Conservation (phyloP, 164 flowering plant species). For the Umbellularia californica region DNA sequence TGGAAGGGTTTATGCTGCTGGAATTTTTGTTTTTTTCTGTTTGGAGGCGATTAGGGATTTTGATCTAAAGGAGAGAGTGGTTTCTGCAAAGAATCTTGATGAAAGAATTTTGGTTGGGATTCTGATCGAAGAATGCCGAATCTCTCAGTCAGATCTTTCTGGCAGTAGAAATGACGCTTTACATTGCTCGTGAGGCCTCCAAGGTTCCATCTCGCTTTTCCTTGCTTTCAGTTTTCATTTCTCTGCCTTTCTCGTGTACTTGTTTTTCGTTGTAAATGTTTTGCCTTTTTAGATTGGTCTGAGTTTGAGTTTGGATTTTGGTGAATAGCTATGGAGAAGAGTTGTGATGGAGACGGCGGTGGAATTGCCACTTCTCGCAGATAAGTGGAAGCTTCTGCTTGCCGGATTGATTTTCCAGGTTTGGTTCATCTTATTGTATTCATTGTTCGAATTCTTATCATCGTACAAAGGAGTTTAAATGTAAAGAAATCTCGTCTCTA, state of each 20-base stretch:
- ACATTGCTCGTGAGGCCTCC: conserved; percentile 90
- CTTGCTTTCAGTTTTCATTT: conserved; percentile 1
- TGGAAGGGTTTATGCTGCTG: neutral
- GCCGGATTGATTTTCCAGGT: conserved; percentile 88
- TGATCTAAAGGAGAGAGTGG: neutral
- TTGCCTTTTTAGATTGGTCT: conserved; percentile 5
- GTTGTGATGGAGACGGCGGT: conserved; percentile 60
- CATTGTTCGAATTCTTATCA: neutral
- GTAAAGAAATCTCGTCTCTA: no score
- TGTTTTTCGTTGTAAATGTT: neutral
- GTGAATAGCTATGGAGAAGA: conserved; percentile 83
- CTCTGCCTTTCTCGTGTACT: neutral
- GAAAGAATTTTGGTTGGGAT: conserved; percentile 10
- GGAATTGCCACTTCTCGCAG: conserved; percentile 66
- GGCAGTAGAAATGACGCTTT: conserved; percentile 56
- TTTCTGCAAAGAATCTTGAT: neutral
- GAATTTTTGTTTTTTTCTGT: no score
- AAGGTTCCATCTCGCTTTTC: conserved; percentile 45
- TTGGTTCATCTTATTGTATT: neutral
- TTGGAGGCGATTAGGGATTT: no score
- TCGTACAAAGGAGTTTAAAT: neutral
- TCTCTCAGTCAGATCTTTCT: conserved; percentile 20
- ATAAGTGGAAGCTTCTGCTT: conserved; percentile 83
- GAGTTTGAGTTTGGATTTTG: conserved; percentile 4
- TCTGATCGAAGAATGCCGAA: conserved; percentile 26